Base-by-base conservation (phyloP, 1,139 yeast genomes). In the Blastobotrys capitulatus region DNA sequence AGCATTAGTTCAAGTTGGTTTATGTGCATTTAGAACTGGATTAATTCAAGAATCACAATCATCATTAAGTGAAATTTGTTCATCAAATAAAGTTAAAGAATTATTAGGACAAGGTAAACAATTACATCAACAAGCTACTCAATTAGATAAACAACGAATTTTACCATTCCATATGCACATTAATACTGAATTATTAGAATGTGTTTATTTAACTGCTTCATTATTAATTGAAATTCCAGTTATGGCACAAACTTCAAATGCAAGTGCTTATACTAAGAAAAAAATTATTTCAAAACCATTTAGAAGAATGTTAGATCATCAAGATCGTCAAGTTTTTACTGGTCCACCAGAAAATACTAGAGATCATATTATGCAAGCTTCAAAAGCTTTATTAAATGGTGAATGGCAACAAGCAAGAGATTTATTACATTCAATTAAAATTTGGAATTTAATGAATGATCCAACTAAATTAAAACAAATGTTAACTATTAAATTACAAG, bases 141-240 rank as follows among this genome's bases (percentile, higher is more conserved):
- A 80, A 49, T 69, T 73, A 19, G 92, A 84, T 66, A 85, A 80
- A 64, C 95, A 85, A 68, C 85, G 90, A 67, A 79, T 89, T 67
- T 77, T 92, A 66, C 99, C 99, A 53, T 94, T 86, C 85, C 98
- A 94, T 72, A 90, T 88, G 85, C 99, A 94, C 73, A 89, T 94
- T 69, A 94, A 94, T 71, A 76, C 90, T 62, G 98, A 94, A 74
- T 80, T 94, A 61, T 78, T 94, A 62, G 98, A 94, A 72, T 86
- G 95, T 67, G 96, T 87, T 51, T 90, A 86, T 75, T 80, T 89
- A 76, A 92, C 97, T 12, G 78, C 90, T 55, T 87, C 96, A 39
- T 76, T 94, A 70, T 79, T 94, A 66, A 80, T 88, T 61, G 98
- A 94, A 73, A 84, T 92, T 55, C 98, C 99, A 44, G 81, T 81